Conservation (phyloP, 139 green algal species). For the Zygnema cylindricum region DNA sequence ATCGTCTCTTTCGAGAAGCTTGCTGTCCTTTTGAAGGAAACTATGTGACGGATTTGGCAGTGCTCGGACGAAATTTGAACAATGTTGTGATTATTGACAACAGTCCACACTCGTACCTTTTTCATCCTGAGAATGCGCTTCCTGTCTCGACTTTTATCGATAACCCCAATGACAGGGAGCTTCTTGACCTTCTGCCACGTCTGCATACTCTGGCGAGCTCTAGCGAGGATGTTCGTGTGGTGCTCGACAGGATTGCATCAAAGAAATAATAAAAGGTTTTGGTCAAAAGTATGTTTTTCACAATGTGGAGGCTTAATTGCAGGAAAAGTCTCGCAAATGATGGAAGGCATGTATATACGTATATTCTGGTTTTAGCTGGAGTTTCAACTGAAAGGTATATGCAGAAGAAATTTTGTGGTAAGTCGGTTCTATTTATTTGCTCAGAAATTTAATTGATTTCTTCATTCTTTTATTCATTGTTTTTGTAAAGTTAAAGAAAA, state of each 20-base stretch:
- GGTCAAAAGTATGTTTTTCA: too few relatives aligned
- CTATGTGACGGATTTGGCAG: constrained; percentile 90
- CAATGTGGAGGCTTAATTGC: too few relatives aligned
- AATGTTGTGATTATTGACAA: constrained; percentile 96
- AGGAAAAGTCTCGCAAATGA: too few relatives aligned
- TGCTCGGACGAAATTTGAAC: constrained; percentile 81
- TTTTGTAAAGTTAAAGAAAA: too few relatives aligned
- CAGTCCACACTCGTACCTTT: constrained; percentile 93
- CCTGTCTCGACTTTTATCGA: constrained; percentile 94
- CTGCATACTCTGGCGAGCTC: constrained; percentile 3
- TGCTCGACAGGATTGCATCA: neutral
- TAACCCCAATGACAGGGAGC: constrained; percentile 81
- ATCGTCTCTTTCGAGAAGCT: constrained; percentile 91
- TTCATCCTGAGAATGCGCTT: constrained; percentile 95
- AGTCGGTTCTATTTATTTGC: too few relatives aligned
- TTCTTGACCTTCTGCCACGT: constrained; percentile 26
- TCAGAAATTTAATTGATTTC: too few relatives aligned
- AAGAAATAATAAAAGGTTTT: too few relatives aligned
- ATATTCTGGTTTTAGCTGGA: too few relatives aligned
- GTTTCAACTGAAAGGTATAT: too few relatives aligned
- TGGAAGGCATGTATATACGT: too few relatives aligned
- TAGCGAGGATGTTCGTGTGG: constrained; percentile 18
- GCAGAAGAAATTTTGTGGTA: too few relatives aligned
- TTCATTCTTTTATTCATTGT: too few relatives aligned
- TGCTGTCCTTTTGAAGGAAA: constrained; percentile 89